Evolutionary conservation across 345 rosid genomes (phyloP), one percentile per base, ranked within the genome.

Genomic region (Mercurialis annua): DNA sequence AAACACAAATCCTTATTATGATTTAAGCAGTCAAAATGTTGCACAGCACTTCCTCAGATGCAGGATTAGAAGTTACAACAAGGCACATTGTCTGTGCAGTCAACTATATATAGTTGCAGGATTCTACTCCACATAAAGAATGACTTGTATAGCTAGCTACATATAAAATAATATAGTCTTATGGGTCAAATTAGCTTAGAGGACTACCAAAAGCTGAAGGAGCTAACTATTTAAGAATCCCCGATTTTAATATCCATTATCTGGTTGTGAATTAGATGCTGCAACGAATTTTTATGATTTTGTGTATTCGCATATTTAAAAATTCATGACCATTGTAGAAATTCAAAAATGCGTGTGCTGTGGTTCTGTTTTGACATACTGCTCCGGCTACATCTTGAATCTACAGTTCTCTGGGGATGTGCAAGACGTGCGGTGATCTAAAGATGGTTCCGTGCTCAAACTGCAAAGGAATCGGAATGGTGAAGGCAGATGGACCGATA

Each of bases 381-480:
- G 29, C 3, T 2, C 30, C 42, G n/a, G 5, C 17, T 36, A 71
- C 43, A 17, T 57, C 52, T 72, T 62, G 66, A 12, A 55, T 66
- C 30, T 81, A 82, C 86, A 91, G 96, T 34, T 83, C 92, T 1
- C 83, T 94, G 31, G 93, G 92, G 34, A 83, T 91, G 92, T 94
- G 99, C 78, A 83, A 65, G 66, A 91, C 73, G 74, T 94, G 99
- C 12, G 97, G 97, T 1, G 89, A 87, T 78, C 74, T 91, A 52
- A 82, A 73, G 91, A 68, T 81, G 77, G 73, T 85, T 72, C 89
- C 99, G 0, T 94, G 97, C 82, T 79, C 86, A 5, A 82, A 73
- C 6, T 94, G 99, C 47, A 85, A 81, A 80, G 97, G 99, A 43
- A 81, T 77, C n/a, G 91, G 97, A 50, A 65, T 59, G 2, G 76